Evolutionary conservation across 1,284 basidiomycete genomes (phyloP), one percentile per base, ranked within the genome.

Genomic region (Moesziomyces sp.): DNA sequence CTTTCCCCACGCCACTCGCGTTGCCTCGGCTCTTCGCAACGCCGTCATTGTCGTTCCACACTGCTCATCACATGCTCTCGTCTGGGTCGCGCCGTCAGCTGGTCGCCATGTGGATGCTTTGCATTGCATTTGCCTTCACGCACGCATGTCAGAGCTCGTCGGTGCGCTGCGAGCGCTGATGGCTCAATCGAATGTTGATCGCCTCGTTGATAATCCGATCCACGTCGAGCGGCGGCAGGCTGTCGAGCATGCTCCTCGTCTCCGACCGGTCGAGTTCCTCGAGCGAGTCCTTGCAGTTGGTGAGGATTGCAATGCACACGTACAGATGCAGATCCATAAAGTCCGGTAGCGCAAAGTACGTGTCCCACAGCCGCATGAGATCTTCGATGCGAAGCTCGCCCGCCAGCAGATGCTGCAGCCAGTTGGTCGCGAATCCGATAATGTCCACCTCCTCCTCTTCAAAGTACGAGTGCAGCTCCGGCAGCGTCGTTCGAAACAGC

Each of bases 371-470:
- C 11, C 83, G 64, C 80, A 84, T 80, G 33, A 84, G 59, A 35
- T 83, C 80, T 19, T 78, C 76, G 3, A 83, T 82, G 26, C 77
- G 62, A 73, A 84, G 72, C 52, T 85, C 82, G 5, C 74, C 74
- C 8, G 83, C 79, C 23, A 85, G 64, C 18, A 84, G 65, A 44
- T 79, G 74, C 51, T 83, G 76, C 18, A 85, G 51, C 84, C 84
- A 85, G 51, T 76, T 75, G 13, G 76, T 80, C 8, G 80, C 81
- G 9, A 84, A 71, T 1, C 77, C 76, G 28, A 79, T 76, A 18
- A 84, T 65, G 49, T 85, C 82, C 7, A 85, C 80, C 46, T 79
- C 82, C 47, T 85, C 84, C 54, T 83, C 82, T 46, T 85, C 84
- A 64, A 85, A 85, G 74, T 85, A 85, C 3, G 75, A 69, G 46